Conservation (phyloP, 768 basidiomycete genomes). For the Stropharia rugosoannulata region DNA sequence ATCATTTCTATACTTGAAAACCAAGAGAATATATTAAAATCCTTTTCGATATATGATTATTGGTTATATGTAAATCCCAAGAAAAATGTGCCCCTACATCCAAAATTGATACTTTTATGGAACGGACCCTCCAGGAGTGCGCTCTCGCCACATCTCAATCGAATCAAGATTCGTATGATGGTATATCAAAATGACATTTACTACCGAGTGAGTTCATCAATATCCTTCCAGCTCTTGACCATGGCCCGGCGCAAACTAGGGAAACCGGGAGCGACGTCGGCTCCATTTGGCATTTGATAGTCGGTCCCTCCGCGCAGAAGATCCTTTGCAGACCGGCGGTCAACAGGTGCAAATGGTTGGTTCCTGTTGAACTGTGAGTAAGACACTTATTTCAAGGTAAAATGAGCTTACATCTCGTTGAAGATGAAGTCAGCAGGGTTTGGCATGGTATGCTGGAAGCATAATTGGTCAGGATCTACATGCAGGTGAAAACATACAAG, state of each 20-base stretch:
- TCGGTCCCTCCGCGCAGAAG: slow-evolving; percentile 29
- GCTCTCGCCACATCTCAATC: no score
- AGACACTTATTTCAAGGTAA: background rate
- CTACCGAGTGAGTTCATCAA: slow-evolving; percentile 22
- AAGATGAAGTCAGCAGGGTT: slow-evolving; percentile 55
- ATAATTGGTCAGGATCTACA: background rate
- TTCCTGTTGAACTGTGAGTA: slow-evolving; percentile 34
- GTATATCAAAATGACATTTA: background rate
- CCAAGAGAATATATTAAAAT: no score
- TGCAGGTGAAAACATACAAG: slow-evolving; percentile 3
- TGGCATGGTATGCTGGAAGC: slow-evolving; percentile 51
- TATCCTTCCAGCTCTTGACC: slow-evolving; percentile 40
- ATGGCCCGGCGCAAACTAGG: slow-evolving; percentile 38
- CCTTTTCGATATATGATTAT: no score
- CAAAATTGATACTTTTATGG: no score
- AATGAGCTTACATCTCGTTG: slow-evolving; percentile 33
- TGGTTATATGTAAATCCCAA: no score
- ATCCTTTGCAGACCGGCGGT: slow-evolving; percentile 55
- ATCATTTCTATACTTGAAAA: no score
- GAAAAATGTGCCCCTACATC: no score
- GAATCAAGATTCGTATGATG: no score
- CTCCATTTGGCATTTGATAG: slow-evolving; percentile 31
- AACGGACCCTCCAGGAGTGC: no score
- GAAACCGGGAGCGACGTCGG: slow-evolving; percentile 27
- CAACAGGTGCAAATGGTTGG: slow-evolving; percentile 69